Conservation (phyloP, 106 monocot species). For the Vanilla planifolia region DNA sequence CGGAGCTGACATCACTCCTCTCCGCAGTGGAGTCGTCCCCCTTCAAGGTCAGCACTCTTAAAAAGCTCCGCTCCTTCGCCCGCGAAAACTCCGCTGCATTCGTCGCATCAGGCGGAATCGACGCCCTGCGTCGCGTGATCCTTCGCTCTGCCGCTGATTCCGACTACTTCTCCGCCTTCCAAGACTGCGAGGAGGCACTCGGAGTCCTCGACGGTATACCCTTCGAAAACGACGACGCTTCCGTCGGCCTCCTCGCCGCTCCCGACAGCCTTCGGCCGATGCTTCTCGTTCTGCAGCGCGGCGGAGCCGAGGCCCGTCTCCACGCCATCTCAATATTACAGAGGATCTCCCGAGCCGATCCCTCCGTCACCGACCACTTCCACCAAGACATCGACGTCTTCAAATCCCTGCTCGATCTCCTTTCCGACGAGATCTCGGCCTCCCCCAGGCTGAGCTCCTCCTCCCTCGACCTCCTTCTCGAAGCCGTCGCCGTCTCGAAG, state of each 20-base stretch:
- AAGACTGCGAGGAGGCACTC: slow-evolving; percentile 56
- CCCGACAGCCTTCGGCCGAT: slow-evolving; percentile 45
- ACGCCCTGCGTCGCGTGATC: slow-evolving; percentile 22
- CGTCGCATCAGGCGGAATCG: slow-evolving; percentile 27
- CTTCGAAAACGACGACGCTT: slow-evolving; percentile 18
- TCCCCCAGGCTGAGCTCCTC: background rate
- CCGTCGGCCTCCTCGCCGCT: slow-evolving; percentile 24
- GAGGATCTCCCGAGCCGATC: slow-evolving; percentile 24
- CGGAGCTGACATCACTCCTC: slow-evolving; percentile 22
- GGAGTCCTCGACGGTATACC: slow-evolving; percentile 45
- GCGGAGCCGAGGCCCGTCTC: slow-evolving; percentile 52
- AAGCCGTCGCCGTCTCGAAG: background rate
- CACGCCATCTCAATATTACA: slow-evolving; percentile 44
- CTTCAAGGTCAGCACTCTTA: background rate
- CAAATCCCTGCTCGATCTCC: slow-evolving; percentile 61
- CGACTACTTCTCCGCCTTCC: slow-evolving; percentile 45
- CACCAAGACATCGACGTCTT: slow-evolving; percentile 30
- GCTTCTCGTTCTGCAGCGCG: slow-evolving; percentile 49
- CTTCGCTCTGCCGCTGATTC: background rate
- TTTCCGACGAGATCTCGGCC: slow-evolving; percentile 41
- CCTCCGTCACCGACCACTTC: slow-evolving; percentile 1
- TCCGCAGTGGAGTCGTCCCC: no score
- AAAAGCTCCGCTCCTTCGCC: background rate
- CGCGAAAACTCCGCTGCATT: slow-evolving; percentile 23
- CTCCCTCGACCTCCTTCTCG: background rate